A percentile compares a stretch with the other conserved stretches of the same genome.
Evolutionary conservation across 805 yeast genomes (phyloP).

Genomic region (Kuraishia capsulata): DNA sequence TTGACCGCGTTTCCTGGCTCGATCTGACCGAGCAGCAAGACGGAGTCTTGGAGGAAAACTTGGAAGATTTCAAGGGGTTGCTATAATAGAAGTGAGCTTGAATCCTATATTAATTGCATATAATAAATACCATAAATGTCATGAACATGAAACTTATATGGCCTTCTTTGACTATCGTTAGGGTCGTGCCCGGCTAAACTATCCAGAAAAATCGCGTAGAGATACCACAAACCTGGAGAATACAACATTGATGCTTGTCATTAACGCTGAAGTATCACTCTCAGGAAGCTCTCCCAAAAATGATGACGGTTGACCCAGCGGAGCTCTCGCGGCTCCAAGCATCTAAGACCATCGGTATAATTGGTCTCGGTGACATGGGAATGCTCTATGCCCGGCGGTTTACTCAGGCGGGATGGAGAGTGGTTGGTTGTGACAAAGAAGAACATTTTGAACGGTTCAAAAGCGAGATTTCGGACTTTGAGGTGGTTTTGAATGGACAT

Average conservation of each 20-base stretch:
- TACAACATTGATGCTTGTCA: too few species aligned
- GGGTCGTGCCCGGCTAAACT: too few species aligned
- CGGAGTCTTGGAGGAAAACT: slow-evolving; percentile 47
- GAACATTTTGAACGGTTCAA: slow-evolving; percentile 41
- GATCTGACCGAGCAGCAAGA: slow-evolving; percentile 51
- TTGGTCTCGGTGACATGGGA: slow-evolving; percentile 98
- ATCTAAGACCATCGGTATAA: slow-evolving; percentile 68
- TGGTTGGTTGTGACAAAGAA: slow-evolving; percentile 81
- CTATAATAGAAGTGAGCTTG: too few species aligned
- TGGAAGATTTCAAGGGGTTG: slow-evolving; percentile 5
- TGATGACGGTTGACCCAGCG: too few species aligned
- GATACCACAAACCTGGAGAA: too few species aligned
- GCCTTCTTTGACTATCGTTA: too few species aligned
- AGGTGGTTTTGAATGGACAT: slow-evolving; percentile 71
- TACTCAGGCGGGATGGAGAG: slow-evolving; percentile 79
- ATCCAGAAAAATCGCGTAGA: too few species aligned
- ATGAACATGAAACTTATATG: too few species aligned
- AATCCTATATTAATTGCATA: too few species aligned
- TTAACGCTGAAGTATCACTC: too few species aligned
- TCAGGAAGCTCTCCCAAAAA: too few species aligned
- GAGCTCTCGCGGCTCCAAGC: background rate
- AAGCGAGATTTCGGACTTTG: slow-evolving; percentile 35
- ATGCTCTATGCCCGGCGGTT: slow-evolving; percentile 72
- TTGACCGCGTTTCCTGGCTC: slow-evolving; percentile 55
- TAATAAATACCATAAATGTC: too few species aligned